phyloP scores from a whole-genome alignment of 2,329 filamentous ascomycete species.

The Aureobasidium pullulans region DNA sequence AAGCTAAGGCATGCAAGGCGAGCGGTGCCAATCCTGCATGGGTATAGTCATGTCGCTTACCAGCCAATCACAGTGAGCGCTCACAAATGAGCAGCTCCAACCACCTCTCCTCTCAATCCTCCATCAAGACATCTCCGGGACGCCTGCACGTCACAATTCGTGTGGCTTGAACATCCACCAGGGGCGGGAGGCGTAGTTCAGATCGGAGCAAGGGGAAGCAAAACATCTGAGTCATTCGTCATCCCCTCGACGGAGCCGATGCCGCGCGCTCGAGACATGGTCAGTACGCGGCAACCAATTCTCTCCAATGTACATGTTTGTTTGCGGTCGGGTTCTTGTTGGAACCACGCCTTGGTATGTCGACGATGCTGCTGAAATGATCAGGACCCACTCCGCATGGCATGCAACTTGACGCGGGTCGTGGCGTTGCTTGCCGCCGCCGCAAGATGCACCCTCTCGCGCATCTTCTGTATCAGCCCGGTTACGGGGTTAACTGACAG shows the following conservation, averaged over 20 bases:
- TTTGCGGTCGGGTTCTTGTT: neutral
- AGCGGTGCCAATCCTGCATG: neutral
- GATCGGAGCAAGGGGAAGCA: constrained; percentile 11
- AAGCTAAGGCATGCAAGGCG: constrained; percentile 10
- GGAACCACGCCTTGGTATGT: neutral
- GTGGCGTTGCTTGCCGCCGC: constrained; percentile 10
- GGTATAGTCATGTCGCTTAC: constrained; percentile 3
- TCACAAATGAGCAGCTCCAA: constrained; percentile 13
- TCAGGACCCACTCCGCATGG: neutral
- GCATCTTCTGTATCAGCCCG: constrained; percentile 9
- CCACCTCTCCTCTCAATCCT: constrained; percentile 10
- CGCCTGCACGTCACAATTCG: constrained; percentile 13
- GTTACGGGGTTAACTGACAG: constrained; percentile 10
- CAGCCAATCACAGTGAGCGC: neutral
- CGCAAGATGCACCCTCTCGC: constrained; percentile 6
- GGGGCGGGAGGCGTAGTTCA: constrained; percentile 4
- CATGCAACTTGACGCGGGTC: constrained; percentile 6
- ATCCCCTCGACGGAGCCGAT: neutral
- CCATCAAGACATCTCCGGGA: neutral
- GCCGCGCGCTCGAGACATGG: neutral
- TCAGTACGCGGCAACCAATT: neutral
- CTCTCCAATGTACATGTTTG: neutral
- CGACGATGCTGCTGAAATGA: neutral
- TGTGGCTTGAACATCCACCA: constrained; percentile 8
- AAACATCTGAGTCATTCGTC: constrained; percentile 11